These are phyloP conservation scores for Tolypocladium ovalisporum DNA, from an alignment of 2,329 filamentous ascomycete genomes.

Conservation along the genomic window DNA sequence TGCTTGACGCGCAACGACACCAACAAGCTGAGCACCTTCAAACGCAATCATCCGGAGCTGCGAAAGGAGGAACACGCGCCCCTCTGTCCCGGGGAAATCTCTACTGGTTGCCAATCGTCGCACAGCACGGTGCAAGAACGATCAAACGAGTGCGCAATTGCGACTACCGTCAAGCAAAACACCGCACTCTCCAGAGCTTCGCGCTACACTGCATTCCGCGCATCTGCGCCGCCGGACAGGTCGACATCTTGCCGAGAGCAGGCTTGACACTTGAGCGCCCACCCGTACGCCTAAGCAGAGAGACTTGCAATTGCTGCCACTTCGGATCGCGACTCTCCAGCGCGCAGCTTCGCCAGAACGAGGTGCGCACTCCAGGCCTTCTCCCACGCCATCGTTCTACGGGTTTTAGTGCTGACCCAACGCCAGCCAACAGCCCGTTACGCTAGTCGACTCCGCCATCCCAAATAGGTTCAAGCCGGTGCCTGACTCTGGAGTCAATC, in stretches of 20 bases:
- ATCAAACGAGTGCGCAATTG: not conserved
- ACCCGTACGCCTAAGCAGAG: too few species aligned
- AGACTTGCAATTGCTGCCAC: not conserved
- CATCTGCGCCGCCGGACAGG: not conserved
- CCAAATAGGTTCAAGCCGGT: not conserved
- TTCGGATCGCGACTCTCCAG: not conserved
- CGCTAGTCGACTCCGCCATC: not conserved
- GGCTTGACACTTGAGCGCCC: not conserved
- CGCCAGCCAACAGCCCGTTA: not conserved
- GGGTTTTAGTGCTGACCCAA: slow-evolving; percentile 1
- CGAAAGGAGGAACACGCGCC: not conserved
- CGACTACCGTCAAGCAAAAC: not conserved
- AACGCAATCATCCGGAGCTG: too few species aligned
- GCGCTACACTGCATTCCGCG: not conserved
- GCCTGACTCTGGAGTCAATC: not conserved
- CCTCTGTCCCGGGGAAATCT: not conserved
- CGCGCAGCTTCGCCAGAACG: not conserved
- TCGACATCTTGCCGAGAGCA: not conserved
- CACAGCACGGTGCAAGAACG: not conserved
- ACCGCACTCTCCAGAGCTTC: not conserved
- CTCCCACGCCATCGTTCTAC: not conserved
- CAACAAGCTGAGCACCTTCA: not conserved
- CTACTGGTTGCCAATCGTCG: not conserved
- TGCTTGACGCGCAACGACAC: not conserved
- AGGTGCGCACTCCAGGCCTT: not conserved